phyloP scores from a whole-genome alignment of 495 filamentous ascomycete genomes.

The Podospora pseudoanserina region DNA sequence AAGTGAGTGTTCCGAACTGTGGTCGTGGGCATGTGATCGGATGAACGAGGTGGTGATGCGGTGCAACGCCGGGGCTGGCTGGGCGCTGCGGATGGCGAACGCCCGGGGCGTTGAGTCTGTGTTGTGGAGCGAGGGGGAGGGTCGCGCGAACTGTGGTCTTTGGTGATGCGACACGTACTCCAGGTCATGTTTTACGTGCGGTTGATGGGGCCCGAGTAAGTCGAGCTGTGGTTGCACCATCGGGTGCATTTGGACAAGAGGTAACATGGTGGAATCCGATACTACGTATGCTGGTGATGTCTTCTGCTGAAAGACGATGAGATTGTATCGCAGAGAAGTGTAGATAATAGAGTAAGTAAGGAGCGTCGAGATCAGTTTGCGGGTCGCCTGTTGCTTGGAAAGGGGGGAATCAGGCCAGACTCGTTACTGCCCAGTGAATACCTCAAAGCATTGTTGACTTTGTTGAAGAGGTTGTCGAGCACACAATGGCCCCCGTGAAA shows the following conservation, averaged over 20 bases:
- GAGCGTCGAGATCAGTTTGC: conserved; percentile 17
- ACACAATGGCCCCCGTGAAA: conserved; percentile 29
- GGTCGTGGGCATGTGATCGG: conserved; percentile 37
- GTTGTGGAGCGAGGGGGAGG: conserved; percentile 17
- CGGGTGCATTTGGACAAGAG: conserved; percentile 47
- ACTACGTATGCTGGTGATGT: background rate
- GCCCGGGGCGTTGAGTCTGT: conserved; percentile 30
- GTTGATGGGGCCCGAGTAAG: conserved; percentile 29
- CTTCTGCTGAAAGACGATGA: conserved; percentile 12
- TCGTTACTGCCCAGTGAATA: conserved; percentile 33
- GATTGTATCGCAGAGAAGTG: conserved; percentile 4
- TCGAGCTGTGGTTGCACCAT: conserved; percentile 46
- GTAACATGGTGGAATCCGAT: conserved; percentile 36
- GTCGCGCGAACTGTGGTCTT: conserved; percentile 18
- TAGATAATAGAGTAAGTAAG: conserved; percentile 1
- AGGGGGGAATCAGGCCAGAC: conserved; percentile 10
- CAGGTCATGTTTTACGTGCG: conserved; percentile 27
- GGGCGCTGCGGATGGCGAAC: conserved; percentile 42
- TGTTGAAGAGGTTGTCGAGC: conserved; percentile 9
- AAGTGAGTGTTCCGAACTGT: conserved; percentile 67
- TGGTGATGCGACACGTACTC: conserved; percentile 32
- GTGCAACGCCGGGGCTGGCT: conserved; percentile 32
- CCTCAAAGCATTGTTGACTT: conserved; percentile 34
- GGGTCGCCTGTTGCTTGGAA: background rate
- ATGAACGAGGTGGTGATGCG: conserved; percentile 32